Percentiles rank a stretch among this genome's conserved stretches.
These are phyloP conservation scores for Cyanidiococcus yangmingshanensis DNA, from an alignment of 23 red algal species.

Conservation along the genomic window DNA sequence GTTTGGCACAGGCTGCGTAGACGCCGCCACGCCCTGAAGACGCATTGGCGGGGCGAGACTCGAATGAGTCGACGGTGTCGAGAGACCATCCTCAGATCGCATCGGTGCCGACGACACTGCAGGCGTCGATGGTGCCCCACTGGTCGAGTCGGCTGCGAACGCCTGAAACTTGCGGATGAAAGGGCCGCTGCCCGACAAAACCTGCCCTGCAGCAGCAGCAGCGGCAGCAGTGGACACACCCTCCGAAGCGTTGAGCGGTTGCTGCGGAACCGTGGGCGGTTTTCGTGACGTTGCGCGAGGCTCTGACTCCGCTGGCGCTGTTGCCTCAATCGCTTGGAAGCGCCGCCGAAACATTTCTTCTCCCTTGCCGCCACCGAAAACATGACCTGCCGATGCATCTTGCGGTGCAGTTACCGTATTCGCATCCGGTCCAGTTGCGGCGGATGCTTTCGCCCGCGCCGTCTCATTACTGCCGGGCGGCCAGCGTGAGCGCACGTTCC, in stretches of 20 bases:
- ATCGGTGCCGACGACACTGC: neutral
- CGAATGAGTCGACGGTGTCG: neutral
- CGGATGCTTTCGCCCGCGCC: neutral
- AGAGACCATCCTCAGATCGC: neutral
- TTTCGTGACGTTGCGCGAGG: neutral
- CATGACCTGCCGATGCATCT: neutral
- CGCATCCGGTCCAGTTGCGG: neutral
- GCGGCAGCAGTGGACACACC: too few relatives aligned
- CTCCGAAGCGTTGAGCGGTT: neutral
- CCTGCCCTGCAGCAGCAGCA: neutral
- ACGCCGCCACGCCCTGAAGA: neutral
- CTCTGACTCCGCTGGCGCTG: neutral
- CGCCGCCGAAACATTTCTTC: constrained; percentile 16
- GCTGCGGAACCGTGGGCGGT: neutral
- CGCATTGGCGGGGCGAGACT: neutral
- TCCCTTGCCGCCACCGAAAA: constrained; percentile 9
- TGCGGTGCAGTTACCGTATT: neutral
- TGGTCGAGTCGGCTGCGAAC: neutral
- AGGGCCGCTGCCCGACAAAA: neutral
- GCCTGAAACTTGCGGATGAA: neutral
- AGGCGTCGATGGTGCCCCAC: neutral
- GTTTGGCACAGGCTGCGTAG: neutral
- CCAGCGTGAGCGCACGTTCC: neutral
- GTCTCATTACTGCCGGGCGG: neutral
- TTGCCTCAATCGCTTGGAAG: neutral